These are phyloP conservation scores for Cylindrotheca fusiformis DNA, from an alignment of 108 stramenopile species.

Conservation along the genomic window DNA sequence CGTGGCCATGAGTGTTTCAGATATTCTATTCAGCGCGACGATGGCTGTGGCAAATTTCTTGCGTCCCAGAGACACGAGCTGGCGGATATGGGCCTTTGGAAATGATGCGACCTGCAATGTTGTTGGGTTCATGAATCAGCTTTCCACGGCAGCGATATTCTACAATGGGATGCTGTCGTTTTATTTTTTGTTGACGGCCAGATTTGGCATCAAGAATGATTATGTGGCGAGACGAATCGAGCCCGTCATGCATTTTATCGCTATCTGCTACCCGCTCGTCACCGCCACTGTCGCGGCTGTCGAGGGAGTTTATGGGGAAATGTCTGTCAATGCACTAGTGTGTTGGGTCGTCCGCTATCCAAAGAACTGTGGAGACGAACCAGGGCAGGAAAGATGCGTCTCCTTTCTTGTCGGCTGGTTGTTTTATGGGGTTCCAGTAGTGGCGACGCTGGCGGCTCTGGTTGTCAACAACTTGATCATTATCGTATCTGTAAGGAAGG, in stretches of 20 bases:
- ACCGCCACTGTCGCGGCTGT: conserved; percentile 17
- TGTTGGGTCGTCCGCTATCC: conserved; percentile 16
- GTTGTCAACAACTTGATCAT: conserved; percentile 7
- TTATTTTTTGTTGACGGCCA: conserved; percentile 28
- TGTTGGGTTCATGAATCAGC: conserved; percentile 23
- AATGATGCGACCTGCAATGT: conserved; percentile 27
- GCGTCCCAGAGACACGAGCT: neutral
- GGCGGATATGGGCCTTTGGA: conserved; percentile 25
- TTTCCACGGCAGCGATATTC: conserved; percentile 8
- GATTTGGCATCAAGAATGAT: conserved; percentile 4
- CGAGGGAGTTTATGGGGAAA: conserved; percentile 8
- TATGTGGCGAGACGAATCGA: conserved; percentile 3
- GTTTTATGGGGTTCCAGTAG: conserved; percentile 5
- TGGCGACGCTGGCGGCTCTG: neutral
- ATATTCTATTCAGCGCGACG: conserved; percentile 7
- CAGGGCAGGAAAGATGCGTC: neutral
- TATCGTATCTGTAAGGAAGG: neutral
- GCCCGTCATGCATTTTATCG: conserved; percentile 13
- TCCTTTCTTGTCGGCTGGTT: conserved; percentile 4
- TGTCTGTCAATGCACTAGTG: conserved; percentile 4
- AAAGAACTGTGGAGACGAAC: conserved; percentile 2
- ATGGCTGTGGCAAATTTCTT: conserved; percentile 7
- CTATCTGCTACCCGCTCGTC: conserved; percentile 2
- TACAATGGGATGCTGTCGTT: conserved; percentile 30
- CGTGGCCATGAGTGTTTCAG: conserved; percentile 15